Evolutionary conservation across 1,284 basidiomycete genomes (phyloP), one percentile per base, ranked within the genome.

Genomic region (Papiliotrema nemorosa): DNA sequence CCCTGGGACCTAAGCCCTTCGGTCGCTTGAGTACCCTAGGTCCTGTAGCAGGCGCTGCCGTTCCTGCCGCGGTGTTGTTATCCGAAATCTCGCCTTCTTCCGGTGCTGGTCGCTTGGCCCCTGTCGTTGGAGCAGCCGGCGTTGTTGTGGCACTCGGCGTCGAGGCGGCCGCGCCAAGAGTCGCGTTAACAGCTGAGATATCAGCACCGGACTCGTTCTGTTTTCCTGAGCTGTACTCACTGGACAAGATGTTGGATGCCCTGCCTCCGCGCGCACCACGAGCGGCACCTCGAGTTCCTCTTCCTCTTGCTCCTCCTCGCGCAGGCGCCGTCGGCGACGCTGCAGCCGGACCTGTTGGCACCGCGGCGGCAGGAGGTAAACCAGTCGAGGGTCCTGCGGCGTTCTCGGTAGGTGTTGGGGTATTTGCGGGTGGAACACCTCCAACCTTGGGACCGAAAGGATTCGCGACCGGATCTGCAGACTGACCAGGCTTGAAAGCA

Each of bases 121-220:
- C 57, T 16, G 58, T 52, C 1, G 59, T 44, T 21, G 52, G 47
- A 16, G 59, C 49, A 14, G 58, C 52, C 12, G 49, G 43, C n/a
- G 50, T 29, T 10, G 50, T n/a, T 16, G 55, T 20, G 16, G 29
- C 20, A 37, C 56, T 31, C 13, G 52, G 16, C 16, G 57, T n/a
- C 9, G 43, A 18, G 22, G 53, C 42, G 27, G 45, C 44, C 9
- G 60, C 54, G 0, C 20, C 16, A 5, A 72, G 55, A 0, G 67
- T 65, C 5, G 70, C 69, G 46, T 72, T 72, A 42, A 72, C 70
- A 36, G 62, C 70, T 70, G 43, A 43, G 18, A 29, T 33, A 39
- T 26, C 40, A 44, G n/a, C 26, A 35, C 14, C n/a, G 9, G 18
- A 27, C 21, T 14, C 27, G 5, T 10, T 39, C 9, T 4, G 27